Evolutionary conservation across 306 rosid species (phyloP).

Genomic region (Castanea sativa): DNA sequence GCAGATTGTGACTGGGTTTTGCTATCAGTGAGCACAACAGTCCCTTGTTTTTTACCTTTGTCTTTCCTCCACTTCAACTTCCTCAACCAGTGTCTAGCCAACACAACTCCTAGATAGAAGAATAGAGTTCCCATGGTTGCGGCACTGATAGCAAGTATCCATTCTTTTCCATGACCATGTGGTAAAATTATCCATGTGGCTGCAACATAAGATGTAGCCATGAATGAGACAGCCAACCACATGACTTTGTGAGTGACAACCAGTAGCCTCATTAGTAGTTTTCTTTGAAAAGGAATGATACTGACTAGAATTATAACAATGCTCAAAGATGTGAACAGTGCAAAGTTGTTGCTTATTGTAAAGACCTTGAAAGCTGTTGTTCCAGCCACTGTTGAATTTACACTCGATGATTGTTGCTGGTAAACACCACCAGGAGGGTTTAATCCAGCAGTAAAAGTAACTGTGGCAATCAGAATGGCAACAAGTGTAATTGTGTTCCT

Average conservation of each 20-base stretch:
- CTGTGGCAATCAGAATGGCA: constrained; percentile 62
- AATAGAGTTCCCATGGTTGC: constrained; percentile 42
- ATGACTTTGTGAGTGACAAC: constrained; percentile 51
- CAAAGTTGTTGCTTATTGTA: constrained; percentile 48
- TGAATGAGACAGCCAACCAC: constrained; percentile 76
- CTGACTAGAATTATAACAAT: constrained; percentile 68
- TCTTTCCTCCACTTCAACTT: constrained; percentile 60
- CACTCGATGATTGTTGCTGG: constrained; percentile 45
- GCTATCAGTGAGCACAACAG: not conserved
- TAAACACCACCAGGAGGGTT: constrained; percentile 62
- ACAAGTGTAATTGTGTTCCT: constrained; percentile 62
- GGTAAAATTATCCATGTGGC: constrained; percentile 66
- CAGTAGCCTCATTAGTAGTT: constrained; percentile 38
- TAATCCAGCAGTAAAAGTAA: constrained; percentile 59
- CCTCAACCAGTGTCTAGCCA: constrained; percentile 14
- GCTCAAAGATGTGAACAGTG: constrained; percentile 55
- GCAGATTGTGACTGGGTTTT: not conserved
- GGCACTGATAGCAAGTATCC: constrained; percentile 43
- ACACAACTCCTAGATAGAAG: not conserved
- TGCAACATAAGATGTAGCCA: constrained; percentile 57
- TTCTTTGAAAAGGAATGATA: constrained; percentile 63
- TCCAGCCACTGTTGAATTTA: constrained; percentile 31
- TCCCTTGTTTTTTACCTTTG: not conserved
- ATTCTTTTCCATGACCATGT: constrained; percentile 20
- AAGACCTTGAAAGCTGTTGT: constrained; percentile 61